A percentile compares a stretch with the other conserved stretches of the same genome.
phyloP scores from a whole-genome alignment of 345 rosid species.

The Dimocarpus longan region DNA sequence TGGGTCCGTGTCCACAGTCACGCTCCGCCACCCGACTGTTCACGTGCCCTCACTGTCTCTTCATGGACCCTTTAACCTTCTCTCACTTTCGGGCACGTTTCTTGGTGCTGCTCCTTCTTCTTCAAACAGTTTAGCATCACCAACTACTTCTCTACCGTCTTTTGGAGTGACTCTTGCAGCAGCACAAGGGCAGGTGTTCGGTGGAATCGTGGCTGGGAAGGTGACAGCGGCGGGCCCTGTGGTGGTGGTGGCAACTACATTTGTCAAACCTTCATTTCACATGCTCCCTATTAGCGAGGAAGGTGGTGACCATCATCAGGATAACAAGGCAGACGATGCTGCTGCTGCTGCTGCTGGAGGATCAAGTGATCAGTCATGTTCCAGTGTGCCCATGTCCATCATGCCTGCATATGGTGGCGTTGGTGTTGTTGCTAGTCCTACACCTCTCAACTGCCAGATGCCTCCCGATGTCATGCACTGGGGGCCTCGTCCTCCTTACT shows the following conservation, averaged over 20 bases:
- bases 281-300: conserved; percentile 28
- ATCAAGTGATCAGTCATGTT: conserved; percentile 18
- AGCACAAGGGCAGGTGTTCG: conserved; percentile 50
- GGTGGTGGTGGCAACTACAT: conserved; percentile 44
- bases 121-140: neutral
- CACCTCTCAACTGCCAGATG: conserved; percentile 31
- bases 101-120: conserved; percentile 10
- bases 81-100: conserved; percentile 49
- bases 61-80: conserved; percentile 48
- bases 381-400: conserved; percentile 21
- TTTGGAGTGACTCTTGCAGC: conserved; percentile 55
- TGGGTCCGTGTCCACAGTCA: conserved; percentile 48
- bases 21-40: conserved; percentile 48
- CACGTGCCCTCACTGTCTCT: conserved; percentile 36
- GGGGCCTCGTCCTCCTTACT: conserved; percentile 32
- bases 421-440: conserved; percentile 17
- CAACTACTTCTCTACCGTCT: conserved; percentile 10
- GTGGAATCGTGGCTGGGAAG: conserved; percentile 54
- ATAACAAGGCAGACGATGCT: conserved; percentile 18
- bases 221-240: conserved; percentile 45
- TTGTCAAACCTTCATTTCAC: conserved; percentile 30
- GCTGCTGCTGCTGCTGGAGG: conserved; percentile 10
- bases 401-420: conserved; percentile 25
- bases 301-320: conserved; percentile 17
- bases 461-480: conserved; percentile 37